Base-by-base conservation (phyloP, 768 basidiomycete species). In the Suillus fuscotomentosus region DNA sequence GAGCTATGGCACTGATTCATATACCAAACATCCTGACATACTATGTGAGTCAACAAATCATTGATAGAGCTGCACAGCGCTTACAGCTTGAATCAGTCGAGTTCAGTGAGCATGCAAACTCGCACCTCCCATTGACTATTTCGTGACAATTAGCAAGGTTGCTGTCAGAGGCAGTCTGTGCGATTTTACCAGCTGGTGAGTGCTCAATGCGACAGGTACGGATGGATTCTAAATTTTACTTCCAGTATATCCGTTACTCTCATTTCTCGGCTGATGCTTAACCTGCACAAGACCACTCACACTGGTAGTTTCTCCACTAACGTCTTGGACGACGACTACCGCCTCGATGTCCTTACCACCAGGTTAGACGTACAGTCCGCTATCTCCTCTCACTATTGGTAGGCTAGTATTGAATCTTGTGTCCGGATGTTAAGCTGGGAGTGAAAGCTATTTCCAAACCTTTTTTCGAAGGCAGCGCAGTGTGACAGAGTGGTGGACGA, bases 1-100 rank as follows among this genome's bases (percentile, higher is more conserved):
- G 86, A 8, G 77, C 82, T 42, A 86, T 87, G 83, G 84, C 79
- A 1, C 61, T 82, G 3, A 81, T 81, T 15, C 84, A 83, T 68
- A 67, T 85, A 17, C 72, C 82, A 17, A 86, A 86, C 67, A 81
- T 80, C 39, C 51, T 81, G 51, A 78, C 80, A 41, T 78, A 76
- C 69, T 79, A 80, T 60, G 78, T 77, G 66, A 63, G 73, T 56
- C 27, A 42, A 55, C 42, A 7, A 45, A 55, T 42, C 17, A 17
- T 56, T 14, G 24, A 61, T 24, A 9, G 4, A 14, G 45, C 36
- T 8, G 24, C 1, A 36, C 24, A 14, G 59, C 17, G 3, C 22
- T 27, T 34, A 34, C 43, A 60, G 14, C 15, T 17, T 39, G n/a
- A 7, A 13, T 27, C 48, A 67, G 66, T n/a, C 43, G n/a, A 15